phyloP scores from a whole-genome alignment of 345 rosid species.

The Gossypium longicalyx region DNA sequence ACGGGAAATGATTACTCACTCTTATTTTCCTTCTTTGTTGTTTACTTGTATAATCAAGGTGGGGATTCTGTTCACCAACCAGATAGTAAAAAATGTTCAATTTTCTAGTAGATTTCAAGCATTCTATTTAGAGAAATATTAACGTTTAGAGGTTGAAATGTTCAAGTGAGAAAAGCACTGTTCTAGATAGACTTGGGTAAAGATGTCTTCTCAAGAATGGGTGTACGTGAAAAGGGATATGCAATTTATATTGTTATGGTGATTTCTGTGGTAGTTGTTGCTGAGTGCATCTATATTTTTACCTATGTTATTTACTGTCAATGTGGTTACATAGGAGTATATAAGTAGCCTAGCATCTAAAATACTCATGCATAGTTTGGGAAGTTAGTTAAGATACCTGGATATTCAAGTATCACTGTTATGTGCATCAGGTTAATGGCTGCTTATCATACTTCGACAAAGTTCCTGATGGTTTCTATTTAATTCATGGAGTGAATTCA shows the following conservation, averaged over 20 bases:
- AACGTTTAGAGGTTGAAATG: not conserved
- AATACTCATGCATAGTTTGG: not conserved
- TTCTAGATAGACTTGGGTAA: not conserved
- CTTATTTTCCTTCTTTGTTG: not conserved
- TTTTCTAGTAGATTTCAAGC: not conserved
- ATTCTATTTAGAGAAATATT: not conserved
- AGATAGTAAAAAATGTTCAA: not conserved
- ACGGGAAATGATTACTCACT: not conserved
- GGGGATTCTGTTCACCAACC: not conserved
- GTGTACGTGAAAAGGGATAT: not conserved
- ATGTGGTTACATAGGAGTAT: not conserved
- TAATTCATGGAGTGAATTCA: slow-evolving; percentile 83
- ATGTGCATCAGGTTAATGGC: slow-evolving; percentile 77
- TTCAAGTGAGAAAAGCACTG: not conserved
- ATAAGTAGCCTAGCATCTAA: not conserved
- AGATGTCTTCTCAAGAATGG: not conserved
- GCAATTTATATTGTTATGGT: not conserved
- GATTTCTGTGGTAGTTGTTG: not conserved
- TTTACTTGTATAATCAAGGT: not conserved
- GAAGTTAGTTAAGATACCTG: slow-evolving; percentile 4
- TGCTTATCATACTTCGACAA: slow-evolving; percentile 86
- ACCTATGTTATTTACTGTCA: not conserved
- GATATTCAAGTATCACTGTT: slow-evolving; percentile 11
- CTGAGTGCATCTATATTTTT: not conserved
- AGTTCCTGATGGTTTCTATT: slow-evolving; percentile 96